Evolutionary conservation across 2,329 filamentous ascomycete species (phyloP), one percentile per base, ranked within the genome.

Genomic region (Calonectria fujianensis): DNA sequence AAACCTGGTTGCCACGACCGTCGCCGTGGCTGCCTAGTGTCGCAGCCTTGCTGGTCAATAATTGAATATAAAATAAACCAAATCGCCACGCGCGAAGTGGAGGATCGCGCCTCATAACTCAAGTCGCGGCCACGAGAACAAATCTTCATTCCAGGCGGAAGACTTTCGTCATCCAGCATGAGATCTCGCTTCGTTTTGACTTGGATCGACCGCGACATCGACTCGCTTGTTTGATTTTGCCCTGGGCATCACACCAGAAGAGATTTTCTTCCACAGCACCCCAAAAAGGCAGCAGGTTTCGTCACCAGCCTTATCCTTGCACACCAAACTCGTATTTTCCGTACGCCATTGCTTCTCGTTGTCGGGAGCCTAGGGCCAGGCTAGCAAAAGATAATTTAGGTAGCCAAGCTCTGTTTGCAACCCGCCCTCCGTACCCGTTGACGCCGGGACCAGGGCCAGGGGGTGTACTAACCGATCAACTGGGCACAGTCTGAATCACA

Each of bases 401-500:
- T 59, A 69, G 59, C 69, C 63, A 63, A 39, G 54, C 29, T 67
- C 45, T 52, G 54, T 63, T 72, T 72, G 51, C 67, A 54, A 70
- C 52, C 68, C 68, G 54, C 67, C 39, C 68, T 54, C 68, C 54
- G 45, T 71, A 45, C 68, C 71, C 66, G 66, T 69, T 29, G 70
- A 64, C 52, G 59, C 66, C 57, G 66, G 69, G 70, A 59, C 52
- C 75, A 76, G 79, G 79, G 18, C 20, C 45, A 48, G 57, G 57
- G 29, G 70, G 73, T 77, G 78, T 73, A 72, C 77, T 75, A 76
- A 76, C 73, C 77, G 77, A 74, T 75, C 68, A 75, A 80, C 77
- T 70, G 79, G 80, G 66, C 72, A 64, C 73, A 72, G 63, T 78
- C 78, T 81, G 78, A 81, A 81, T 81, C 79, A 81, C 79, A 81